These are phyloP conservation scores for Picea sitchensis DNA, from an alignment of 75 land plant species.

Conservation along the genomic window DNA sequence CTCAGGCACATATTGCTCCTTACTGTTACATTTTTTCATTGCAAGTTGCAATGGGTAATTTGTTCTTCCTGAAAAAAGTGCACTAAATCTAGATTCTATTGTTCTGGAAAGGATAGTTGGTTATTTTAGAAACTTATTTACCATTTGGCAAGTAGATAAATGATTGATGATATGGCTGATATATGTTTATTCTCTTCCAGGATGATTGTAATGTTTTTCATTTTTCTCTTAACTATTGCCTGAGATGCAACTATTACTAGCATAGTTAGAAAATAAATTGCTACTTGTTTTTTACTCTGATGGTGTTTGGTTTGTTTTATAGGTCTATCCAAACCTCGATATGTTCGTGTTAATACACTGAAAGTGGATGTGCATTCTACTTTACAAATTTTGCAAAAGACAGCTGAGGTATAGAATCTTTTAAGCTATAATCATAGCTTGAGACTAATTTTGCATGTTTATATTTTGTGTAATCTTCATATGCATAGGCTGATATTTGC, in stretches of 20 bases:
- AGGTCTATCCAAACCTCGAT: constrained; percentile 63
- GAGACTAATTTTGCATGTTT: neutral
- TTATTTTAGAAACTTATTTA: neutral
- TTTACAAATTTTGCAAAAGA: constrained; percentile 28
- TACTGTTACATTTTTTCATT: neutral
- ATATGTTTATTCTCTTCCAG: neutral
- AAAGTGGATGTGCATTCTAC: constrained; percentile 63
- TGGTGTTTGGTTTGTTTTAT: constrained; percentile 12
- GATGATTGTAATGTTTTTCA: neutral
- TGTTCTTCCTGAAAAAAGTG: neutral
- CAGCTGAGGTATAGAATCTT: constrained; percentile 30
- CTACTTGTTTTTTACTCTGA: neutral
- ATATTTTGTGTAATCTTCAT: neutral
- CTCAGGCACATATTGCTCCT: no score
- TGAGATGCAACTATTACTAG: neutral
- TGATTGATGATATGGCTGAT: neutral
- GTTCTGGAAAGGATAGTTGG: neutral
- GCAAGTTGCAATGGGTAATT: neutral
- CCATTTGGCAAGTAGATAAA: neutral
- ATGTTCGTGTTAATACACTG: constrained; percentile 86
- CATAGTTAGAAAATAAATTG: neutral
- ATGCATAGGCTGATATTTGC: neutral
- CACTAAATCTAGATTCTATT: neutral
- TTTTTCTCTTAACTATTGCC: neutral
- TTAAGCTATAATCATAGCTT: neutral